Evolutionary conservation across 495 filamentous ascomycete species (phyloP).

Genomic region (Neurospora sp.): DNA sequence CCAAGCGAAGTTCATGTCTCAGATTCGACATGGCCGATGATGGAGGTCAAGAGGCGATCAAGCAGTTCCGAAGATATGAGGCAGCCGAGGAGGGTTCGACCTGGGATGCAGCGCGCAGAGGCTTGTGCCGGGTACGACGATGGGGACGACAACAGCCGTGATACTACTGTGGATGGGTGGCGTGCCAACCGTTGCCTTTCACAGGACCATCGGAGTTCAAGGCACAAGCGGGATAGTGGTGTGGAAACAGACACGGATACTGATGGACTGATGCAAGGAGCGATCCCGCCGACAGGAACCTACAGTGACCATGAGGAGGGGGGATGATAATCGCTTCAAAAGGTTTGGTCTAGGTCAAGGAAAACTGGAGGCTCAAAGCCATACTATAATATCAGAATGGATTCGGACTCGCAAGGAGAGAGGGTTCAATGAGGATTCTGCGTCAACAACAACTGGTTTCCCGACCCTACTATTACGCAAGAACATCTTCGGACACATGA

Average conservation of each 20-base stretch:
- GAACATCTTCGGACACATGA: not conserved
- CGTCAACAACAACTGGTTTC: not conserved
- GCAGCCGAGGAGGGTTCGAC: not conserved
- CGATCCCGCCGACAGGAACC: not conserved
- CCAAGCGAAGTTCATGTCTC: not conserved
- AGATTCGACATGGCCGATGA: not conserved
- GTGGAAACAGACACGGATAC: not conserved
- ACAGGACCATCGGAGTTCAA: not conserved
- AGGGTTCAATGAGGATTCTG: not conserved
- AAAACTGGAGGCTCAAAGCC: not conserved
- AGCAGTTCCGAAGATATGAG: not conserved
- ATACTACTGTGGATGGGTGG: not conserved
- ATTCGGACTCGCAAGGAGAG: not conserved
- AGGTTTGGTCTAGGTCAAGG: not conserved
- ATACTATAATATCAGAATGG: not conserved
- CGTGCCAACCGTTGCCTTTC: not conserved
- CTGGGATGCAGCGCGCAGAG: not conserved
- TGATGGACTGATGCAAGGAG: not conserved
- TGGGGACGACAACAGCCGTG: not conserved
- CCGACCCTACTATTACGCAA: not conserved
- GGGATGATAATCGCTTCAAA: not conserved
- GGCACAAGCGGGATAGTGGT: not conserved
- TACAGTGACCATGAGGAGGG: not conserved
- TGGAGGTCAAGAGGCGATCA: not conserved
- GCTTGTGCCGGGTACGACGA: not conserved